Evolutionary conservation across 306 rosid genomes (phyloP).

Genomic region (Lagenaria siceraria): DNA sequence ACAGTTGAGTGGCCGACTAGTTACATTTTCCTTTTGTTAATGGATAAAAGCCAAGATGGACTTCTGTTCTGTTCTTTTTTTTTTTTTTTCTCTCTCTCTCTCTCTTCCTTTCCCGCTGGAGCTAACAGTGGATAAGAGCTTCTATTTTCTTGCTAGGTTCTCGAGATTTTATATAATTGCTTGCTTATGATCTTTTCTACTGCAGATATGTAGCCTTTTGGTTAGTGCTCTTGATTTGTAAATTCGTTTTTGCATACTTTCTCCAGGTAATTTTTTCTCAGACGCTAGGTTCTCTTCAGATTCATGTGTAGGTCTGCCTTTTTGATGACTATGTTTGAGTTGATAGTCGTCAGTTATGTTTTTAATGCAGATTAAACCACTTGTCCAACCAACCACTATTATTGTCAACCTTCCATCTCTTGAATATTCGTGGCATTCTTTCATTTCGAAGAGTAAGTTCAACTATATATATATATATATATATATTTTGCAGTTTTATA

Average conservation of each 20-base stretch:
- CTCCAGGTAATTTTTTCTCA: conserved; percentile 56
- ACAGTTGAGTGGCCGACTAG: too few species aligned
- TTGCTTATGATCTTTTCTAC: conserved; percentile 7
- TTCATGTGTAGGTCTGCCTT: not conserved
- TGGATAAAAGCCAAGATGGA: not conserved
- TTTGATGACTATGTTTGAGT: not conserved
- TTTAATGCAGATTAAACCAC: conserved; percentile 72
- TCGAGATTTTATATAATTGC: not conserved
- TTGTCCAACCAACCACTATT: conserved; percentile 63
- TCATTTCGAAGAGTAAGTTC: conserved; percentile 65
- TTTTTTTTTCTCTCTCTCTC: too few species aligned
- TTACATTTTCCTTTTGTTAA: not conserved
- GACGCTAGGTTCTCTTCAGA: not conserved
- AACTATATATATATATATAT: too few species aligned
- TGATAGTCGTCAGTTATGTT: conserved; percentile 1
- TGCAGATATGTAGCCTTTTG: conserved; percentile 74
- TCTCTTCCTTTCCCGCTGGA: not conserved
- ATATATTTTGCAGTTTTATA: too few species aligned
- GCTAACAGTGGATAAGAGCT: conserved; percentile 1
- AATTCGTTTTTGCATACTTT: conserved; percentile 84
- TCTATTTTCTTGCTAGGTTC: conserved; percentile 1
- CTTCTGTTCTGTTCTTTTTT: not conserved
- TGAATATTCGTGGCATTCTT: conserved; percentile 84
- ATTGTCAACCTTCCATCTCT: conserved; percentile 33
- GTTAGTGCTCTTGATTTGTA: conserved; percentile 75